Conservation (phyloP, 805 yeast species). For the Kodamaea lidongshanica region DNA sequence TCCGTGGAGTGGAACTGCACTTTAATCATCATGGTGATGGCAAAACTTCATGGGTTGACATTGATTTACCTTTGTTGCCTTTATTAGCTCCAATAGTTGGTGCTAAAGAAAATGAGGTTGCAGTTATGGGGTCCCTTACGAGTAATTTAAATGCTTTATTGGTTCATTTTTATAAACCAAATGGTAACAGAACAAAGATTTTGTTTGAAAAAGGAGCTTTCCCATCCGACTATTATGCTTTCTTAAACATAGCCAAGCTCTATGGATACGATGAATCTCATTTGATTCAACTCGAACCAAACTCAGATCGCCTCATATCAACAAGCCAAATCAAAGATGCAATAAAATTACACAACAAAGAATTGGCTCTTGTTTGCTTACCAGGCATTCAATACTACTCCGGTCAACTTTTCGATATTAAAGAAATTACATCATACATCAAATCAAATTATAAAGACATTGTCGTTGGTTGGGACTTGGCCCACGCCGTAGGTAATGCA, state of each 20-base stretch:
- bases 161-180: conserved; percentile 69
- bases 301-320: too few relatives aligned
- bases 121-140: conserved; percentile 82
- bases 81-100: conserved; percentile 72
- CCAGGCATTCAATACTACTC: conserved; percentile 91
- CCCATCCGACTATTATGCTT: conserved; percentile 88
- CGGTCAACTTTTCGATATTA: conserved; percentile 80
- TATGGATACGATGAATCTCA: conserved; percentile 47
- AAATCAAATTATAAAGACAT: conserved; percentile 39
- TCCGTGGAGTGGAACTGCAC: conserved; percentile 79
- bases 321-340: conserved; percentile 57
- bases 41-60: conserved; percentile 72
- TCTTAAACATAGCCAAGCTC: conserved; percentile 62
- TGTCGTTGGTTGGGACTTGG: conserved; percentile 88
- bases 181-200: conserved; percentile 54
- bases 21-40: conserved; percentile 57
- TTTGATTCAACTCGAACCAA: conserved; percentile 59
- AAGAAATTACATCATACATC: conserved; percentile 58
- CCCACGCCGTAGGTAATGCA: conserved; percentile 91
- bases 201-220: conserved; percentile 82
- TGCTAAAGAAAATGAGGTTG: conserved; percentile 69
- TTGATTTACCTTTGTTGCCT: conserved; percentile 71
- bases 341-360: conserved; percentile 52
- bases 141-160: conserved; percentile 72
- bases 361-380: conserved; percentile 67